Evolutionary conservation across 257 asterid genomes (phyloP).

Genomic region (Perilla frutescens): DNA sequence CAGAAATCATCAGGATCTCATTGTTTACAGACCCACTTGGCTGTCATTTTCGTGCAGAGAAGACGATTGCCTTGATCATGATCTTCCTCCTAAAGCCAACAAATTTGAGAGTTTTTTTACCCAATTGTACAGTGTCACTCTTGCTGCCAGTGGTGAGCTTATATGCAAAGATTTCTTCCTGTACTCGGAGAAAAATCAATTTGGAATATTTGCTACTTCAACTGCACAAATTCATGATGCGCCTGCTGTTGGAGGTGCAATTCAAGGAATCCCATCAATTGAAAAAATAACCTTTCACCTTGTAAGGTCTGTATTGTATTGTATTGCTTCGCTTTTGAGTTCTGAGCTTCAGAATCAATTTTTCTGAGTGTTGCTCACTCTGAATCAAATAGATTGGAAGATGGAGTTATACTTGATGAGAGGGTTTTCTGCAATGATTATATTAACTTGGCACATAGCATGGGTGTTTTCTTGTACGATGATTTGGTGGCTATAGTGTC

Average conservation of each 20-base stretch:
- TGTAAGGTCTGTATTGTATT: conserved; percentile 66
- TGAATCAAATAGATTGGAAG: conserved; percentile 68
- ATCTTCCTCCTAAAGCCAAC: conserved; percentile 81
- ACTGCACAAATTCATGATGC: conserved; percentile 85
- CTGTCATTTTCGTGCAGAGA: conserved; percentile 80
- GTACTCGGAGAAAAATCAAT: conserved; percentile 69
- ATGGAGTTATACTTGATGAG: conserved; percentile 87
- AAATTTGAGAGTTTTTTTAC: conserved; percentile 92
- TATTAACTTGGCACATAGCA: conserved; percentile 83
- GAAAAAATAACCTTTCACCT: conserved; percentile 93
- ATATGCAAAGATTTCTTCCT: conserved; percentile 97
- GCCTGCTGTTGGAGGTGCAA: conserved; percentile 88
- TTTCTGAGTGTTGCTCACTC: conserved; percentile 25
- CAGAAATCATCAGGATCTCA: conserved; percentile 87
- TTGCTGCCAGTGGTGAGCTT: conserved; percentile 86
- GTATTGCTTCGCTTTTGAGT: conserved; percentile 12
- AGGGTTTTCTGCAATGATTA: conserved; percentile 87
- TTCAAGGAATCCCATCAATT: conserved; percentile 87
- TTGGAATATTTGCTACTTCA: conserved; percentile 93
- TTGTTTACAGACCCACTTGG: conserved; percentile 97
- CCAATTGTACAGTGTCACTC: conserved; percentile 70
- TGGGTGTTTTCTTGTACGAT: conserved; percentile 94
- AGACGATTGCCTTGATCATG: conserved; percentile 61
- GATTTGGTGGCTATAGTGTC: conserved; percentile 94
- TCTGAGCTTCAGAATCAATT: conserved; percentile 22